Evolutionary conservation across 1,284 basidiomycete genomes (phyloP).

Genomic region (Pseudozyma hubeiensis): DNA sequence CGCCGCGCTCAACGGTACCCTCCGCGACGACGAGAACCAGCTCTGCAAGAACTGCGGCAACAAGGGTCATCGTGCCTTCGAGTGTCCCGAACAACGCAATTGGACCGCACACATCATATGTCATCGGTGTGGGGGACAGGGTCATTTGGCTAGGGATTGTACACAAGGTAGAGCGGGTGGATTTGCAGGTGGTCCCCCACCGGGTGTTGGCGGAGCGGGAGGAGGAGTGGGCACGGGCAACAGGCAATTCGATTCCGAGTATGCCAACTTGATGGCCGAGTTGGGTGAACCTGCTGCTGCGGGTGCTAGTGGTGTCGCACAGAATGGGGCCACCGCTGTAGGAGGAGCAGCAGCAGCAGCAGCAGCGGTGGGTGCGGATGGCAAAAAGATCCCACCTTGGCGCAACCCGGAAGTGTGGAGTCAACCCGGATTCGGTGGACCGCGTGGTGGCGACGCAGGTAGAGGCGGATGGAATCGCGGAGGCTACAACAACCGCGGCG

Average conservation of each 20-base stretch:
- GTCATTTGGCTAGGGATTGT: slow-evolving; percentile 67
- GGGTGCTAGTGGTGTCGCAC: slow-evolving; percentile 15
- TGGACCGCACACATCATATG: slow-evolving; percentile 67
- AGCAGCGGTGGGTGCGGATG: slow-evolving; percentile 52
- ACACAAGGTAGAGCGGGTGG: slow-evolving; percentile 73
- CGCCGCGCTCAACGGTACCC: slow-evolving; percentile 95
- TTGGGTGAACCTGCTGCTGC: slow-evolving; percentile 82
- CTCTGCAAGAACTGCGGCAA: slow-evolving; percentile 98
- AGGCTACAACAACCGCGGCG: slow-evolving; percentile 35
- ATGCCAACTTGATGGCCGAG: slow-evolving; percentile 96
- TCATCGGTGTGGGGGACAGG: slow-evolving; percentile 66
- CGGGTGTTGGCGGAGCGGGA: slow-evolving; percentile 44
- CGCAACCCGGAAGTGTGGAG: slow-evolving; percentile 66
- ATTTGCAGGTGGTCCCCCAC: slow-evolving; percentile 65
- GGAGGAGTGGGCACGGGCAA: slow-evolving; percentile 49
- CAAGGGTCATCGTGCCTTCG: slow-evolving; percentile 74
- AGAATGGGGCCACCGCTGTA: slow-evolving; percentile 21
- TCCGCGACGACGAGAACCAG: slow-evolving; percentile 99
- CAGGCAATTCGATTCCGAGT: slow-evolving; percentile 89
- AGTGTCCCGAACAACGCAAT: slow-evolving; percentile 66
- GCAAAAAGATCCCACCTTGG: slow-evolving; percentile 68
- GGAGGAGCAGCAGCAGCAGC: slow-evolving; percentile 24
- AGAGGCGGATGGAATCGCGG: slow-evolving; percentile 29
- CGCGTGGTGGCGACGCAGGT: slow-evolving; percentile 27
- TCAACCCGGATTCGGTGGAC: slow-evolving; percentile 46